phyloP scores from a whole-genome alignment of 345 rosid species.

The Arabis alpina region DNA sequence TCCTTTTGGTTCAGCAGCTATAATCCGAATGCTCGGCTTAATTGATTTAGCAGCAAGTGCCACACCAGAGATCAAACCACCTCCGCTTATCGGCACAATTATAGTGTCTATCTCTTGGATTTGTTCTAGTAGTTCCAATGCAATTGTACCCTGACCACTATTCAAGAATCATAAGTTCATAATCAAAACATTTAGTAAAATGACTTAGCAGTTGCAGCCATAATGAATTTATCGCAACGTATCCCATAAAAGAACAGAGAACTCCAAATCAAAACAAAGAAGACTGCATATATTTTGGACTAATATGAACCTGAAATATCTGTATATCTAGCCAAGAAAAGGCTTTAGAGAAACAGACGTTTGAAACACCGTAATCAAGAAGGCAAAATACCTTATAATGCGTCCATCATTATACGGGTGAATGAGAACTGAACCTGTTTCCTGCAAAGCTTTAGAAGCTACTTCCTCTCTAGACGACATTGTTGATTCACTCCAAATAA shows the following conservation, averaged over 20 bases:
- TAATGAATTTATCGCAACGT: too few relatives aligned
- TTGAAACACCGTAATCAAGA: background rate
- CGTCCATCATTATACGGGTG: slow-evolving; percentile 82
- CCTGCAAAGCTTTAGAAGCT: slow-evolving; percentile 63
- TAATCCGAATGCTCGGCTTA: slow-evolving; percentile 73
- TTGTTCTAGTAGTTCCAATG: slow-evolving; percentile 85
- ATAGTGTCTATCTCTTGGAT: slow-evolving; percentile 67
- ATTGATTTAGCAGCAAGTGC: slow-evolving; percentile 91
- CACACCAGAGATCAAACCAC: slow-evolving; percentile 88
- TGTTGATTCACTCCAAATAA: slow-evolving; percentile 72
- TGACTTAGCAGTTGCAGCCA: slow-evolving; percentile 4
- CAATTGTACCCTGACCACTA: slow-evolving; percentile 92
- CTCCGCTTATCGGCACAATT: slow-evolving; percentile 90
- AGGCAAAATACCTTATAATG: slow-evolving; percentile 65
- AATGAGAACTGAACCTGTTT: slow-evolving; percentile 81
- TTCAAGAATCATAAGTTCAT: slow-evolving; percentile 22
- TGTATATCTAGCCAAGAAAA: background rate
- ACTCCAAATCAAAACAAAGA: too few relatives aligned
- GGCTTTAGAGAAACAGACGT: background rate
- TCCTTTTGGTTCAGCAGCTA: slow-evolving; percentile 87
- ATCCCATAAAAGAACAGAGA: too few relatives aligned
- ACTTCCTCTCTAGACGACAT: slow-evolving; percentile 68
- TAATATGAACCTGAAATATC: background rate
- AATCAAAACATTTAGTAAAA: background rate
- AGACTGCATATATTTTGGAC: too few relatives aligned